These are phyloP conservation scores for Colletotrichum sp. DNA, from an alignment of 2,329 filamentous ascomycete species.

Conservation along the genomic window DNA sequence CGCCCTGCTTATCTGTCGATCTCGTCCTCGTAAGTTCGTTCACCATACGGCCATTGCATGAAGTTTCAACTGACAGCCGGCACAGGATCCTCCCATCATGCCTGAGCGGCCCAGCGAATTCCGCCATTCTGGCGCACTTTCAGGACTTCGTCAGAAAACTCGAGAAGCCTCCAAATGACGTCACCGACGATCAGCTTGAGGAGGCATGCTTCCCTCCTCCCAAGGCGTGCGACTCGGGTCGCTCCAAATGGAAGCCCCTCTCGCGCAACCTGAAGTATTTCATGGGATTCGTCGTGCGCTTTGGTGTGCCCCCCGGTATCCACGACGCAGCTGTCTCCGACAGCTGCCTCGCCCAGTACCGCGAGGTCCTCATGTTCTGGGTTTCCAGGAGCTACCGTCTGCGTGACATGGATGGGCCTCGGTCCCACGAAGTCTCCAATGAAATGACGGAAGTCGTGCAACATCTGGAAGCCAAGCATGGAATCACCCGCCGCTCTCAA, in stretches of 20 bases:
- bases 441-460: too few relatives aligned
- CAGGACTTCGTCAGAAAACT: too few relatives aligned
- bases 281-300: not conserved
- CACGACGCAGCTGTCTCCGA: not conserved
- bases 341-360: not conserved
- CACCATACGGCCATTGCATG: not conserved
- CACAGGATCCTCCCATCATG: not conserved
- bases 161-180: too few relatives aligned
- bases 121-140: too few relatives aligned
- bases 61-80: not conserved
- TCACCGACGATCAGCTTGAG: not conserved
- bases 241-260: not conserved
- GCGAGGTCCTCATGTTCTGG: not conserved
- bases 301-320: not conserved
- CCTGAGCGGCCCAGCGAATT: not conserved
- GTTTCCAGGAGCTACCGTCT: not conserved
- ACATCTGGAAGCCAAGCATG: too few relatives aligned
- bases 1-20: not conserved
- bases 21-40: not conserved
- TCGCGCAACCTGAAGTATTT: fast-evolving
- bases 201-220: not conserved
- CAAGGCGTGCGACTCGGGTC: not conserved
- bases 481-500: too few relatives aligned
- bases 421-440: too few relatives aligned
- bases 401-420: too few relatives aligned